Base-by-base conservation (phyloP, 352 stramenopile species). In the Pythium monospermum region DNA sequence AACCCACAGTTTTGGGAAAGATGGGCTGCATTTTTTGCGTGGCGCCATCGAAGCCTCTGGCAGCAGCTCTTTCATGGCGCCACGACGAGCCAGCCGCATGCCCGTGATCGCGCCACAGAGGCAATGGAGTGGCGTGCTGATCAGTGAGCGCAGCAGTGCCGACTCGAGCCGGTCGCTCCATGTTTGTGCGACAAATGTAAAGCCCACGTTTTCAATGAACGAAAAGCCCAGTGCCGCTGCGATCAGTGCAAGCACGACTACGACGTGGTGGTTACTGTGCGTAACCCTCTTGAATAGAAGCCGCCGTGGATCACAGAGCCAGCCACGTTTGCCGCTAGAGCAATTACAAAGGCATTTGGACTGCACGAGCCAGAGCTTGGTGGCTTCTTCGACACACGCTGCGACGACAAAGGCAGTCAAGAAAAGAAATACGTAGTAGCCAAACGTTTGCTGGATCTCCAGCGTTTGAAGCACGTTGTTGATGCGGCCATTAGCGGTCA, bases 361-460 rank as follows among this genome's bases (percentile, higher is more conserved):
- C 16, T 86, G 73, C 2, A 88, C 74, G 39, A 88, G 26, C 77
- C 81, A 90, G 35, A 76, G 69, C 44, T 89, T 88, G 42, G 83
- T 40, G 21, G 59, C 68, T 49, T 88, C 81, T 43, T 89, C 77
- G 19, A 89, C 76, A 5, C 86, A 56, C 26, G 50, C 73, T 0
- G 81, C 76, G 25, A 90, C 68, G 11, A 83, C 51, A 49, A 81
- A 88, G 11, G 73, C 66, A 37, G 75, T 31, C 10, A 54, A 53
- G 19, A 88, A 41, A 10, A 89, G 36, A 41, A 85, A 83, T 15
- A 82, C 28, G 44, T 81, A 84, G 51, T 83, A 83, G 35, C 75
- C 75, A 6, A 86, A 13, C 6, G 73, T 82, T 37, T 85, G 76
- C 45, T 81, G 37, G 16, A 88, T 49, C 39, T 86, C 40, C 13